Base-by-base conservation (phyloP, 2,329 filamentous ascomycete genomes). In the Metarhizium album region DNA sequence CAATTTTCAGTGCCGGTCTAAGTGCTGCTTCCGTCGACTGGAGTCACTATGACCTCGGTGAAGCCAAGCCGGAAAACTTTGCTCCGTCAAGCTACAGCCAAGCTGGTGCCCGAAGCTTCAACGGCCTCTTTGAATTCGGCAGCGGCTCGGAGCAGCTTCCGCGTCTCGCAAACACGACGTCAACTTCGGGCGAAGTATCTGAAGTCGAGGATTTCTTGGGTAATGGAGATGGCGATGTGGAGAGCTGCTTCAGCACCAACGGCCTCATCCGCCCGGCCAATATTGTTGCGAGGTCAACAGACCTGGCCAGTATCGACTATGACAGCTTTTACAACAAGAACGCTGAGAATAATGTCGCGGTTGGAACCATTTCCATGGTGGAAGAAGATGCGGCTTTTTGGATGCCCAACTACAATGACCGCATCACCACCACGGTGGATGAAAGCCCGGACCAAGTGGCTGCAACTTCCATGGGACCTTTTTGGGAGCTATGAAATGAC, bases 121-220 rank as follows among this genome's bases (percentile, higher is more conserved):
- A 70, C 54, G 74, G 74, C 37, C 58, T 69, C 5, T 76, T 75
- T 56, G 78, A 79, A 49, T 78, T 74, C 49, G 66, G 64, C 55
- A 71, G 66, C 57, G 75, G 72, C 54, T 75, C 72, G n/a, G 77
- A 79, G 59, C 76, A 75, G 55, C 71, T 75, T 27, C 72, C 74
- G 47, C 70, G 75, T 46, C 63, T 83, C 59, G 76, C 79, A 54
- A 71, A 78, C 60, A 73, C 72, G 47, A 78, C 76, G 1, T 80
- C 79, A 9, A 83, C 79, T 8, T 85, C 82, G 13, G 82, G 82
- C 35, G 81, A 85, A 53, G 80, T 84, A 8, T 84, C 81, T 9
- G 81, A 84, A 61, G 79, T 80, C 4, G 82, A 84, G 54, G 82
- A 84, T 56, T 74, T 76, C 53, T 65, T 74, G 47, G 69, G 67